Conservation (phyloP, 2,329 filamentous ascomycete genomes). For the Paraconiothyrium sp. region DNA sequence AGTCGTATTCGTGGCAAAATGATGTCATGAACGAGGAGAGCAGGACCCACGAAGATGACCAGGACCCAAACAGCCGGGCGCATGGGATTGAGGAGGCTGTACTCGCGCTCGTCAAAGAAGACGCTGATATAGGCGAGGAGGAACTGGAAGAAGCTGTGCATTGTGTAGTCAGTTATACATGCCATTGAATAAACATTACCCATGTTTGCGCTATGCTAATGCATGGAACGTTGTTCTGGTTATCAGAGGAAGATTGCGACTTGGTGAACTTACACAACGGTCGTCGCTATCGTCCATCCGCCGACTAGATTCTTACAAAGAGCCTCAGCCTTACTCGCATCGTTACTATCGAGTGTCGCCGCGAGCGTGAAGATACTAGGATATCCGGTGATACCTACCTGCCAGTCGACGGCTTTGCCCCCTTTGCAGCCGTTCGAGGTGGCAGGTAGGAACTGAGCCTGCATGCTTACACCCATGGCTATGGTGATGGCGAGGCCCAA, state of each 20-base stretch:
- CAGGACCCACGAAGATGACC: conserved; percentile 9
- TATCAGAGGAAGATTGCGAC: background rate
- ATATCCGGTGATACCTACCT: conserved; percentile 16
- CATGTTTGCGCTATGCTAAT: background rate
- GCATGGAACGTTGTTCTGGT: background rate
- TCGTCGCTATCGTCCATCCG: conserved; percentile 18
- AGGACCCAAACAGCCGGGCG: conserved; percentile 25
- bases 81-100: conserved; percentile 30
- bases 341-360: background rate
- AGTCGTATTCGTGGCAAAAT: conserved; percentile 22
- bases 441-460: conserved; percentile 26
- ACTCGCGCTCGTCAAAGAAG: conserved; percentile 30
- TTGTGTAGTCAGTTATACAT: conserved; percentile 8
- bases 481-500: conserved; percentile 21
- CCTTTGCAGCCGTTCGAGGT: conserved; percentile 13
- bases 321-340: conserved; percentile 5
- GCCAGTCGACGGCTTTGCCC: conserved; percentile 20
- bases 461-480: conserved; percentile 17
- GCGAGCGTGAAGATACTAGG: conserved; percentile 24
- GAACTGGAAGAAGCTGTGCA: conserved; percentile 23
- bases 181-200: background rate
- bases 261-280: conserved; percentile 19
- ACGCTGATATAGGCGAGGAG: conserved; percentile 29
- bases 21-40: conserved; percentile 8
- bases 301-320: conserved; percentile 23